Base-by-base conservation (phyloP, 2,329 filamentous ascomycete species). In the Ceratocystis albifundus region DNA sequence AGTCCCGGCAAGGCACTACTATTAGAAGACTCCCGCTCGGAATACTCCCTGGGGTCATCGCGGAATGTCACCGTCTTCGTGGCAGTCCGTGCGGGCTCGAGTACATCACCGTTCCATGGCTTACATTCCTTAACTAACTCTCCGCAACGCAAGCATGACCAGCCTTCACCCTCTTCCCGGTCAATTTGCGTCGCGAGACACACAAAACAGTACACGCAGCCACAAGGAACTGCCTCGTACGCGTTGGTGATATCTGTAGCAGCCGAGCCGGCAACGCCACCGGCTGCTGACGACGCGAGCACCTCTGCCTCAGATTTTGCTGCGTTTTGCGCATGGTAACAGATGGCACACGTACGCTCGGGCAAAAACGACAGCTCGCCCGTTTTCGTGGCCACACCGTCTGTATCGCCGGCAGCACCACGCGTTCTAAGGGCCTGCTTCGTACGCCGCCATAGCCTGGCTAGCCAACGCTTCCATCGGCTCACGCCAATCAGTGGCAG, bases 171-270 rank as follows among this genome's bases (percentile, higher is more conserved):
- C 74, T 96, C 93, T 75, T 97, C 93, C 4, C 87, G 85, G 75
- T 96, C 93, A 55, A 99, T 81, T 68, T 89, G 85, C 67, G 91
- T 90, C 2, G 92, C 90, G n/a, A 97, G 77, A 73, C 94, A 99
- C 20, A 96, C 90, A 73, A 95, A 99, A 76, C 94, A 99, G 77
- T 97, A 99, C 68, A 96, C 81, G 74, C 92, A 96, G 0, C 88
- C 88, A 72, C 94, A 99, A 0, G 90, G 87, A 1, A 92, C 84
- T 0, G 91, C 85, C 76, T 96, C 90, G 74, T 99, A 99, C 0
- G 94, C 92, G 74, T 97, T 99, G 3, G 93, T 96, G 69, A 97
- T 87, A 72, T 97, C 94, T 0, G 92, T 96, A 70, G 91, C 88
- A 5, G 90, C 89, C 20, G 89, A 95, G 20, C 92, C 93, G 53